A percentile compares a stretch with the other conserved stretches of the same genome.
phyloP scores from a whole-genome alignment of 139 green algal genomes.

The Closterium sp. region DNA sequence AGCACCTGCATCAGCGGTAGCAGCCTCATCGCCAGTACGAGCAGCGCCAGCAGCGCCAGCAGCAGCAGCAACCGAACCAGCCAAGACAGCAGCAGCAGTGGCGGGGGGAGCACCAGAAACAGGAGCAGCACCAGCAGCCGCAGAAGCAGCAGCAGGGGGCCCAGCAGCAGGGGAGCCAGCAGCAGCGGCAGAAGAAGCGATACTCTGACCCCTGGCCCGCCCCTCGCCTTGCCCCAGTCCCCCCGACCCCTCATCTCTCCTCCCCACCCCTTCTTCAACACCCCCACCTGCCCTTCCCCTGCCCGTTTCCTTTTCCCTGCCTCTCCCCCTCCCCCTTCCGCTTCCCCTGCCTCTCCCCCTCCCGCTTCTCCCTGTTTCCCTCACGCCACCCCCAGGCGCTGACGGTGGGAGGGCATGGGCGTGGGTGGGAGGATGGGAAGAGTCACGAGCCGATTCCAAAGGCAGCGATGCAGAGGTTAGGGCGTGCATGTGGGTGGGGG shows the following conservation, averaged over 20 bases:
- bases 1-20: not conserved
- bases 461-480: too few species aligned
- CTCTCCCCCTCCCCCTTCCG: not conserved
- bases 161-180: not conserved
- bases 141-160: too few species aligned
- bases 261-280: not conserved
- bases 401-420: not conserved
- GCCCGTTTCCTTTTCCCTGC: not conserved
- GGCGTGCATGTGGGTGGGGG: not conserved
- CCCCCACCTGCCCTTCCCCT: not conserved
- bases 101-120: not conserved
- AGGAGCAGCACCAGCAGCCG: too few species aligned
- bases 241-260: not conserved
- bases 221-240: not conserved
- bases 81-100: too few species aligned
- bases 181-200: not conserved
- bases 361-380: not conserved
- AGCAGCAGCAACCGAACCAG: not conserved
- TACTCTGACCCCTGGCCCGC: not conserved
- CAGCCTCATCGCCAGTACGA: not conserved
- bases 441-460: too few species aligned
- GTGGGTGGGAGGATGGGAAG: too few species aligned
- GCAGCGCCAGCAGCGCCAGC: not conserved
- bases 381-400: not conserved
- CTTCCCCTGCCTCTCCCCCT: not conserved